Base-by-base conservation (phyloP, 108 stramenopile genomes). In the Cyclotella cryptica region DNA sequence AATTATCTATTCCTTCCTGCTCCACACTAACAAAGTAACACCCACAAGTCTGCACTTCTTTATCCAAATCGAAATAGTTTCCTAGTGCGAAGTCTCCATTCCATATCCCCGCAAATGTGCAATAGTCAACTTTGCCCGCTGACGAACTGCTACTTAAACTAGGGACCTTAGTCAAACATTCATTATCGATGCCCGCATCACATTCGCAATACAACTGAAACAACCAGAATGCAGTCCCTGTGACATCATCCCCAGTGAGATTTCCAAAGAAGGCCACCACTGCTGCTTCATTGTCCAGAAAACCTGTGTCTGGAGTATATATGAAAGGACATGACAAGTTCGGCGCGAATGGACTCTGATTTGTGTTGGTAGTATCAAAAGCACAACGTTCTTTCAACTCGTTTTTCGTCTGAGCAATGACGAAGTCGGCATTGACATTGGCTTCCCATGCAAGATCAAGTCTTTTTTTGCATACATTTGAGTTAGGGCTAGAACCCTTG, bases 171-270 rank as follows among this genome's bases (percentile, higher is more conserved):
- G 35, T 21, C 12, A 30, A 27, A 10, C 69, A 71, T 18, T 26
- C 40, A 0, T 43, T 18, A n/a, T 55, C 40, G 19, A 58, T 41
- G 0, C 69, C 69, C 45, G 14, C 0, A 49, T 71, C 14, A 30
- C 69, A 71, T 14, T 57, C 55, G 39, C 69, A 71, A 58, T 71
- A 71, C 53, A 30, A 14, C 39, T 55, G 44, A 35, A 71, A 55
- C 24, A 51, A 22, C 22, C 13, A 22, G 27, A 46, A 71, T 22
- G 45, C 53, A 1, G 14, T 12, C 4, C 44, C 55, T 1, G 39
- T 71, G 15, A 9, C 6, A 47, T 47, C 24, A 7, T 4, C 18
- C 1, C 24, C 46, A 26, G 61, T 62, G 18, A 42, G 6, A 17
- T 62, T 62, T 26, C 6, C 10, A 26, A 47, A 47, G 46, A 24